Evolutionary conservation across 1,284 basidiomycete genomes (phyloP), one percentile per base, ranked within the genome.

Genomic region (Papiliotrema terrestris): DNA sequence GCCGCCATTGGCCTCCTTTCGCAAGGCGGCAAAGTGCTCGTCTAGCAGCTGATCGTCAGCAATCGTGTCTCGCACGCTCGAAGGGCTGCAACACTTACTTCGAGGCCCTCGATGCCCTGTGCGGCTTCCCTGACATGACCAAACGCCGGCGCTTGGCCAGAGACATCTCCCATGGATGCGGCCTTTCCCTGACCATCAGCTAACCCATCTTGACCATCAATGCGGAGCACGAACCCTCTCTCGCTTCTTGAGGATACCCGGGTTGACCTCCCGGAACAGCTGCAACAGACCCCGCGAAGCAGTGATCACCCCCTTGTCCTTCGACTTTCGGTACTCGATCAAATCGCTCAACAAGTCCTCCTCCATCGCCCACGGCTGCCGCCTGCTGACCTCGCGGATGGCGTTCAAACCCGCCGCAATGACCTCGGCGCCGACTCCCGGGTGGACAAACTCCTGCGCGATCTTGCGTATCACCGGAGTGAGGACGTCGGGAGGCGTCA

Each of bases 221-320:
- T 32, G 29, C 29, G 22, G 15, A 43, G 20, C 13, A 54, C 57
- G 25, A 9, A 68, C 84, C 54, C 63, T 87, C 88, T 98, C 95
- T 54, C 91, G 81, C 57, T 86, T 83, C 78, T 91, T 93, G 65
- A 99, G 80, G 84, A 98, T 83, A 2, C 85, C 86, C 0, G 96
- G 96, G 74, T 98, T 98, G 58, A 97, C 90, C 66, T 98, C 95
- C 36, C 96, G 82, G 79, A 92, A 99, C n/a, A 98, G 80, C 68
- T 89, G 88, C 54, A 98, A 78, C 51, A 99, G 73, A 38, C 93
- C 90, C 38, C 96, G 81, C 1, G 91, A 86, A 32, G 91, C 94
- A 13, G 91, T 85, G 13, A 87, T 87, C 22, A 98, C 93, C 4
- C 89, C 85, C 79, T 98, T 98, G 76, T 98, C 95, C 64, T 88